These are phyloP conservation scores for Odonthalia washingtoniensis DNA, from an alignment of 31 red algal genomes.

Conservation along the genomic window DNA sequence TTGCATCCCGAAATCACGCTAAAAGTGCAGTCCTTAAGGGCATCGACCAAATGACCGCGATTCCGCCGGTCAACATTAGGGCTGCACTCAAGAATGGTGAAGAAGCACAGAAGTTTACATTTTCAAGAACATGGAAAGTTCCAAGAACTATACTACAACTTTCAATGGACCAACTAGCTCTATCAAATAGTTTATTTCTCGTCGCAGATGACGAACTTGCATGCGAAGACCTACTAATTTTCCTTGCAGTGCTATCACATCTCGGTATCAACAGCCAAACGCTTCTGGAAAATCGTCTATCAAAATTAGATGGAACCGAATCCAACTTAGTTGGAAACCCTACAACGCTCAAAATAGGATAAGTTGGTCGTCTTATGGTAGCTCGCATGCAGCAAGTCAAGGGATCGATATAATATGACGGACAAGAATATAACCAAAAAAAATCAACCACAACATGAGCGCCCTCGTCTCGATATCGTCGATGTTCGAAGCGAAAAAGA, in stretches of 20 bases:
- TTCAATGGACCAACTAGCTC: neutral
- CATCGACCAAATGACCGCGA: neutral
- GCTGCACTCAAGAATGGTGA: neutral
- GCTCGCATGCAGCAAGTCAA: no score
- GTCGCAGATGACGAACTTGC: neutral
- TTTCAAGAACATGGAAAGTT: neutral
- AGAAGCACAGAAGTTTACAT: neutral
- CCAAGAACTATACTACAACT: neutral
- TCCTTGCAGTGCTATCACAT: neutral
- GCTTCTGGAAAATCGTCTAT: neutral
- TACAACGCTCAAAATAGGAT: neutral
- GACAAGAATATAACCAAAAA: neutral
- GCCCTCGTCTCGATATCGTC: neutral
- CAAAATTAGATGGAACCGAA: neutral
- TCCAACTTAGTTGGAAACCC: neutral
- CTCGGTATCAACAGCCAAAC: neutral
- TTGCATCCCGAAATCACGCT: neutral
- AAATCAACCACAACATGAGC: neutral
- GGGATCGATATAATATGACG: neutral
- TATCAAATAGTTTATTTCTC: neutral
- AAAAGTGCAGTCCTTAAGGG: conserved; percentile 5
- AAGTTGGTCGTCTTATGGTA: neutral
- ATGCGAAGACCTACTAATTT: neutral
- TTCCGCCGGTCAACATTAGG: neutral
- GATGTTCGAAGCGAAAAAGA: neutral